A percentile compares a stretch with the other conserved stretches of the same genome.
These are phyloP conservation scores for Keithomyces neogunnii DNA, from an alignment of 2,329 filamentous ascomycete species.

Conservation along the genomic window DNA sequence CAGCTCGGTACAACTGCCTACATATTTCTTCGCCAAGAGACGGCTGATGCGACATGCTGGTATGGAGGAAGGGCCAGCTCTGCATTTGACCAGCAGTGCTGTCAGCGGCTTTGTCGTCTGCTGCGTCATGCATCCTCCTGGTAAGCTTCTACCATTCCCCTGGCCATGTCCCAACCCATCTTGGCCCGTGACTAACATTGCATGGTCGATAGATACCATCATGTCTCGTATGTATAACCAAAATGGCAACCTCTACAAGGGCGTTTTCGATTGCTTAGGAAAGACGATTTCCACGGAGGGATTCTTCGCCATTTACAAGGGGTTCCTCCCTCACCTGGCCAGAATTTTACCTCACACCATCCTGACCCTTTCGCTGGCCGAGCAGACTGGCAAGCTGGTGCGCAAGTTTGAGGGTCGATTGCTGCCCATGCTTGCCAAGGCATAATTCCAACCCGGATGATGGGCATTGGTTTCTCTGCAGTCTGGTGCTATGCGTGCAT, in stretches of 20 bases:
- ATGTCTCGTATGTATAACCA: conserved; percentile 99
- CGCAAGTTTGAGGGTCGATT: conserved; percentile 61
- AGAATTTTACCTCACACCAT: conserved; percentile 94
- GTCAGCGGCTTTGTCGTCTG: conserved; percentile 94
- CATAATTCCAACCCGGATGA: not conserved
- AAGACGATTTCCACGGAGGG: conserved; percentile 92
- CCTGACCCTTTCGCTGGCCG: conserved; percentile 82
- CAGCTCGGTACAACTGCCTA: conserved; percentile 90
- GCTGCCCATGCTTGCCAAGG: conserved; percentile 31
- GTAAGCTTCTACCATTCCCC: conserved; percentile 35
- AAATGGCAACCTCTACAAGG: conserved; percentile 91
- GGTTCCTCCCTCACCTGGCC: conserved; percentile 89
- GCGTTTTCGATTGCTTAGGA: conserved; percentile 83
- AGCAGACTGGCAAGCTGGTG: conserved; percentile 94
- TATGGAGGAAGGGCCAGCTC: conserved; percentile 81
- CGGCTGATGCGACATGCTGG: conserved; percentile 71
- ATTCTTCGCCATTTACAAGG: conserved; percentile 90
- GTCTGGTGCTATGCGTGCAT: not conserved
- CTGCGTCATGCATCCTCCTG: conserved; percentile 94
- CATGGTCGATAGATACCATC: conserved; percentile 61
- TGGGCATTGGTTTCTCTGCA: not conserved
- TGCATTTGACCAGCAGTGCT: conserved; percentile 84
- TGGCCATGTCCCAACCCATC: not conserved
- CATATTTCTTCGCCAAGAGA: conserved; percentile 96
- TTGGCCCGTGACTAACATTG: conserved; percentile 6